Evolutionary conservation across 495 filamentous ascomycete species (phyloP), one percentile per base, ranked within the genome.

Genomic region (Aspergillus sparsus): DNA sequence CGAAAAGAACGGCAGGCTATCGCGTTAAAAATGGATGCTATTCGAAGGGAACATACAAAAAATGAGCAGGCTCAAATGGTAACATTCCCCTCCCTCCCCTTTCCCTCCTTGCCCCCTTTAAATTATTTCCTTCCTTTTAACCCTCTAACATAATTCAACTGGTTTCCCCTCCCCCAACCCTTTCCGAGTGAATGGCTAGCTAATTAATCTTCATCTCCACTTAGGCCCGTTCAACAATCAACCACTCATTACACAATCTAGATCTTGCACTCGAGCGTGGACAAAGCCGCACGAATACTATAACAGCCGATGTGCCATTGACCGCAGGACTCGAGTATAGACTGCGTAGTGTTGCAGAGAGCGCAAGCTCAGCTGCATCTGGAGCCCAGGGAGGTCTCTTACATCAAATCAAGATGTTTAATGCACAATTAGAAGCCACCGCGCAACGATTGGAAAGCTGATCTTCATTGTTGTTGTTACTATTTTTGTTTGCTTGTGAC

Each of bases 11-110:
- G 87, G 33, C 85, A 91, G 61, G 77, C 82, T 61, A 77, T 92
- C 32, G 85, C 86, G 10, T 65, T 91, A 59, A 81, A 81, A 50
- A 88, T 87, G 80, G 89, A 93, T 63, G 83, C 84, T 10, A 79
- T 91, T 33, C 77, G 87, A 27, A 82, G 81, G 45, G 80, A 78
- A 62, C 86, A 89, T 57, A 65, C 69, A 18, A 74, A 71, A 52
- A 73, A 72, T 62, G 77, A 80, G 61, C 68, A 62, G 41, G 64
- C 64, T 33, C 74, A 68, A 58, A 66, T 68, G 55, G 80, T 82
- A 56, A 58, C 69, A 61, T 32, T 5, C 55, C 46, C 34, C 54
- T 41, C 13, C 3, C 37, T 52, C 51, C 8, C 18, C 42, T 6
- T 7, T 60, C n/a, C 7, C 45, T 52, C 49, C 37, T 15, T 6